Evolutionary conservation across 176 grass and related monocot species (phyloP), one percentile per base, ranked within the genome.

Genomic region (Carex cristatella): DNA sequence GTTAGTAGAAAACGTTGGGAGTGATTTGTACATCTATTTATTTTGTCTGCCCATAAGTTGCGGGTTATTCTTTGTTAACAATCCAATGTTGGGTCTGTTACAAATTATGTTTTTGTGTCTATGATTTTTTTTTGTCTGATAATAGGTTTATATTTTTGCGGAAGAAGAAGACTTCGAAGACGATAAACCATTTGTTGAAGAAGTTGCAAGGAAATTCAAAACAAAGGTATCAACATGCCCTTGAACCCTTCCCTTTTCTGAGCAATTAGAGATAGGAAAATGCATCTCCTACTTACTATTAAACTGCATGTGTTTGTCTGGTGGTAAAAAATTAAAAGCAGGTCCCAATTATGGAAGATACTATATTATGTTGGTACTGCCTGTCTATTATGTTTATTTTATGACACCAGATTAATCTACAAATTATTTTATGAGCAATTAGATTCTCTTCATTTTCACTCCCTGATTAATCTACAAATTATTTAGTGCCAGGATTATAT

Each of bases 131-230:
- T 70, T 69, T 56, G 3, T 1, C 59, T 28, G 14, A 32, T 75
- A 87, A 30, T 82, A 99, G 96, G 90, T 99, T 81, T 99, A 90
- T 87, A 70, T 89, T 48, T 95, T 99, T 76, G 88, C 88, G 42
- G 87, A 95, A 84, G 85, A 90, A 85, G 92, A 99, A 84, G 88
- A 95, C 68, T 92, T 99, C 3, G 91, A 95, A 67, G 82, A 88
- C 63, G 88, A 93, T 82, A 88, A 88, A 37, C 87, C 85, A 75
- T 78, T 91, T 30, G 7, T 94, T 88, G 84, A 94, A 95, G 81
- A 92, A 42, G 61, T 94, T 46, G 93, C 93, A 55, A 88, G 85
- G 87, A 88, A 72, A 89, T 95, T 92, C 65, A 99, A 95, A 87
- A 99, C 85, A 88, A 93, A 99, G 88, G 95, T 98, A 79, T 75